A percentile compares a stretch with the other conserved stretches of the same genome.
Evolutionary conservation across 2,329 filamentous ascomycete genomes (phyloP).

Genomic region (Alternaria panax): DNA sequence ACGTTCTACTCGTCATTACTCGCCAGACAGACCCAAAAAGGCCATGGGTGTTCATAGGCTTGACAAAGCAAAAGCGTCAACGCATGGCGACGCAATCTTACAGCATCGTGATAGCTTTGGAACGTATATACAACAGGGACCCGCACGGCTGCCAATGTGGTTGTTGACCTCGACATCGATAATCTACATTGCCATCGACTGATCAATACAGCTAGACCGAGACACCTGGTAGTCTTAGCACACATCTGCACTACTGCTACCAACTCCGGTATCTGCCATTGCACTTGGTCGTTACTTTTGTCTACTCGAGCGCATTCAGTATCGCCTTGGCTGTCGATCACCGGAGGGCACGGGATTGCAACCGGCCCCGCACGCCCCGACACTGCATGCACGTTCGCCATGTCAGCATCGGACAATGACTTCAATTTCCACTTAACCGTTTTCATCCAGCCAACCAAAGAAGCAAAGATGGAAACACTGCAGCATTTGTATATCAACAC

Average conservation of each 20-base stretch:
- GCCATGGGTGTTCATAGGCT: not conserved
- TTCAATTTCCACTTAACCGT: not conserved
- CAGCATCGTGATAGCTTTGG: not conserved
- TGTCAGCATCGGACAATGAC: not conserved
- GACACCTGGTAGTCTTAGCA: not conserved
- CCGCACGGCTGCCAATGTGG: not conserved
- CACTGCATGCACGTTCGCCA: conserved; percentile 2
- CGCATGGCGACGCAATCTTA: not conserved
- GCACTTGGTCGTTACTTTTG: not conserved
- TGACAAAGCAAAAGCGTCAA: not conserved
- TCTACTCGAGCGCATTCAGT: not conserved
- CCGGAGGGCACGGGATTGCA: conserved; percentile 1
- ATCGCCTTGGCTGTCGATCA: conserved; percentile 8
- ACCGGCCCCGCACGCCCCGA: conserved; percentile 14
- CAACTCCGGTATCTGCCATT: not conserved
- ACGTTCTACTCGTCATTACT: not conserved
- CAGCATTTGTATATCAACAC: not conserved
- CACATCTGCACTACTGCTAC: not conserved
- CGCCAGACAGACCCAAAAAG: not conserved
- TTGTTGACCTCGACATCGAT: not conserved
- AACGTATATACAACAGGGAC: not conserved
- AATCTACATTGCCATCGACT: conserved; percentile 1
- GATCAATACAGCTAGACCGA: not conserved
- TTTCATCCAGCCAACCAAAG: conserved; percentile 7
- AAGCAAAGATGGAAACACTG: not conserved